A percentile compares a stretch with the other conserved stretches of the same genome.
These are phyloP conservation scores for Strobilomyces dryophilus DNA, from an alignment of 768 basidiomycete genomes.

Conservation along the genomic window DNA sequence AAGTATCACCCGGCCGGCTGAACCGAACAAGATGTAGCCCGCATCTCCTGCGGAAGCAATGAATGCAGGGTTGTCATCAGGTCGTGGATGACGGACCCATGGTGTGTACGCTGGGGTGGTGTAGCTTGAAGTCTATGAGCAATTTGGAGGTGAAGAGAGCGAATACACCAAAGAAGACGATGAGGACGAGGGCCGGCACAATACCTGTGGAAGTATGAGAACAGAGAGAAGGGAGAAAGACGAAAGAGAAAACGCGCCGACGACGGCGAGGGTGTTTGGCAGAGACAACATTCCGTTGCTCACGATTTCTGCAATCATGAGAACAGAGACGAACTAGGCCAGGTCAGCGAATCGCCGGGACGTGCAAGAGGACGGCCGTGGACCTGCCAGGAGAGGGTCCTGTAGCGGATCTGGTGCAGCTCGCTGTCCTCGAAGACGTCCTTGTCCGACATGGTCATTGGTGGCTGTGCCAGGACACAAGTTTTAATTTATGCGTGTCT, in stretches of 20 bases:
- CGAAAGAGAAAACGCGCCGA: background rate
- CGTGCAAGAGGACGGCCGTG: too few relatives aligned
- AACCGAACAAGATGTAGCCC: background rate
- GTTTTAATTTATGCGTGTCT: background rate
- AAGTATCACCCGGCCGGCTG: background rate
- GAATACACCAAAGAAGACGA: background rate
- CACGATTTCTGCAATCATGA: background rate
- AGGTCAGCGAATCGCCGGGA: background rate
- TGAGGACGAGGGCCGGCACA: background rate
- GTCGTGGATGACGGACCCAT: background rate
- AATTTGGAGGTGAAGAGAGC: background rate
- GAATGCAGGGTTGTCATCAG: background rate
- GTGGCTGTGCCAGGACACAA: background rate
- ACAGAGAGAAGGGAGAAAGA: background rate
- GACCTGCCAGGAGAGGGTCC: background rate
- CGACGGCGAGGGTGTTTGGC: background rate
- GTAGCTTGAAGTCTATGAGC: background rate
- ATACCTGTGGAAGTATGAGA: background rate
- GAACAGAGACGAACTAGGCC: background rate
- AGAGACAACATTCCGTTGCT: background rate
- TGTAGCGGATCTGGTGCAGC: background rate
- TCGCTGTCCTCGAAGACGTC: background rate
- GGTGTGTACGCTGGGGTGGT: background rate
- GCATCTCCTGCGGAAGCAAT: background rate
- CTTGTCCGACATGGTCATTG: background rate